Base-by-base conservation (phyloP, 805 yeast species). In the Starmera dryadoides region DNA sequence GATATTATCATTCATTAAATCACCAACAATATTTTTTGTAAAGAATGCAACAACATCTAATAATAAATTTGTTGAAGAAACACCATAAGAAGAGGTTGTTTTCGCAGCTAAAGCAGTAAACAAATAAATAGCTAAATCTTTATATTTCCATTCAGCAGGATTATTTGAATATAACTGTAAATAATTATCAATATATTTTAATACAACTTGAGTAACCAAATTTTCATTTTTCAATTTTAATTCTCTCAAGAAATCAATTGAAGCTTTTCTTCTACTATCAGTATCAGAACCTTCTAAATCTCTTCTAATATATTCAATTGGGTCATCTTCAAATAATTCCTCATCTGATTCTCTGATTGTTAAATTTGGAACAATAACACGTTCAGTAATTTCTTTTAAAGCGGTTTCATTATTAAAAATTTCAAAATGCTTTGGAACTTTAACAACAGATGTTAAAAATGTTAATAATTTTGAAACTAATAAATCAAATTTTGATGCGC, bases 251-350 rank as follows among this genome's bases (percentile, higher is more conserved):
- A 93, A 88, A 53, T 87, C 97, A 2, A 95, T 86, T n/a, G 97
- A 80, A 0, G 96, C 79, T 50, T 94, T 78, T 60, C 97, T 75
- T 61, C 99, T 77, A 1, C 96, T 82, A 55, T 89, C 98, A 12
- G 83, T 75, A 57, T 91, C 98, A 0, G 95, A 81, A 6, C 98
- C 98, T 62, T 94, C 98, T 34, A 94, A 68, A 60, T 93, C 98
- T 44, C 95, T 74, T 53, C 98, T 75, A 17, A 89, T 89, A 56
- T 73, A 93, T 52, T 86, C 94, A 39, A 93, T 82, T 29, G 98
- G 98, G 56, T 93, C 98, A 62, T 93, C 98, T 61, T 93, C 98
- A 59, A 93, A 91, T 44, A 81, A 61, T 60, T 94, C 98, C 53
- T 86, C 87, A 56, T 93, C 99, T 2, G 83, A 71, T 41, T 84